phyloP scores from a whole-genome alignment of 768 basidiomycete species.

The Udeniomyces megalosporus region DNA sequence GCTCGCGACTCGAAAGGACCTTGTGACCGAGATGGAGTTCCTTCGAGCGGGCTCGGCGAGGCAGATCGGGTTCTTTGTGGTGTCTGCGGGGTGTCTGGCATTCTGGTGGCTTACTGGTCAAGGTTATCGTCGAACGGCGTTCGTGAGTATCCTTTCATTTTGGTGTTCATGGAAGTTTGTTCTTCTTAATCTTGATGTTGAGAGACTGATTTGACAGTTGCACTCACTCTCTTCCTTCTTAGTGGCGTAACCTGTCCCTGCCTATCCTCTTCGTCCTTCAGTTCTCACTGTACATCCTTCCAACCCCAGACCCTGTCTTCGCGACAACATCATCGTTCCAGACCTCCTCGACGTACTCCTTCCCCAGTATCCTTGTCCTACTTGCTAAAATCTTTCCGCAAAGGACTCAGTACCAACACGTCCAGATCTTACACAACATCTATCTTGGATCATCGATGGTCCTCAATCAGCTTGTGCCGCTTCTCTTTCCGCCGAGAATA shows the following conservation, averaged over 20 bases:
- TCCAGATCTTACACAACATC: conserved; percentile 7
- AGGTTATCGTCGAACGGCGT: neutral
- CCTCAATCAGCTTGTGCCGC: conserved; percentile 10
- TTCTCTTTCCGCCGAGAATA: neutral
- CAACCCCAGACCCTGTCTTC: neutral
- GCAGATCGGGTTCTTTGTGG: conserved; percentile 1
- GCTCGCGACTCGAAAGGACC: neutral
- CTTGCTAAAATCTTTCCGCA: conserved; percentile 3
- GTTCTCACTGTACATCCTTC: conserved; percentile 6
- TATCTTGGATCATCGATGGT: neutral
- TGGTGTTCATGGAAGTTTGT: neutral
- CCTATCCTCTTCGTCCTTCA: conserved; percentile 11
- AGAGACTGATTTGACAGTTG: too few relatives aligned
- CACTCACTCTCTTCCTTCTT: too few relatives aligned
- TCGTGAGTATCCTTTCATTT: neutral
- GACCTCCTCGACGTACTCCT: neutral
- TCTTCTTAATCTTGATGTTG: neutral
- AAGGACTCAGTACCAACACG: conserved; percentile 6
- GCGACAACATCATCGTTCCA: neutral
- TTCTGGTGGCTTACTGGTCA: neutral
- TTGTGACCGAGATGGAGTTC: conserved; percentile 8
- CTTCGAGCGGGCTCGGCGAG: neutral
- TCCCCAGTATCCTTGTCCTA: neutral
- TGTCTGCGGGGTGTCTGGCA: neutral
- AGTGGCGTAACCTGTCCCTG: conserved; percentile 11